Base-by-base conservation (phyloP, 208 protist species). In the Naegleria lovaniensis region DNA sequence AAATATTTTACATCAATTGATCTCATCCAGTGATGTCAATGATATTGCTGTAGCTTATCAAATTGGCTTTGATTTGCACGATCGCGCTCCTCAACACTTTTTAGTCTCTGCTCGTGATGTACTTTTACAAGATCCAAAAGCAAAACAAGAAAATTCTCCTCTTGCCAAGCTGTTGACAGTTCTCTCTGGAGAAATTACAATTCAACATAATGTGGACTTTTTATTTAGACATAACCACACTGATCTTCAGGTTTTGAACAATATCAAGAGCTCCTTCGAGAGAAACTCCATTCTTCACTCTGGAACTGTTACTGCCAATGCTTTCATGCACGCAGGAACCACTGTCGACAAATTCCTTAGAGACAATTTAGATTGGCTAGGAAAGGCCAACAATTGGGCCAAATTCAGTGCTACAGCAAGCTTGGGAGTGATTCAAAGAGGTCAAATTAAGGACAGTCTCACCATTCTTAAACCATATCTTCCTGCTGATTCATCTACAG, bases 241-340 rank as follows among this genome's bases (percentile, higher is more conserved):
- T 0, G 98, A 99, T 93, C 90, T 99, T 76, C 93, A 97, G 67
- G 94, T 99, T 55, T 93, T 99, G 40, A 98, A 98, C 58, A 96
- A 97, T 67, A 98, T 98, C 89, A 99, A 99, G 95, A 93, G 93
- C 58, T 92, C 90, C 90, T 94, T 97, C 39, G 96, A 97, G 76
- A 59, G 83, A 83, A 91, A 91, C 19, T 67, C 90, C 19, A 90
- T 89, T 33, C 38, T 75, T 1, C 97, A 99, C 94, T 97, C 95
- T 88, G 98, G 97, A 5, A 98, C 96, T 11, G 96, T 99, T 38
- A 97, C 99, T 75, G 94, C 97, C 33, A 97, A 99, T 94, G 96
- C 96, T 7, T 93, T 99, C 86, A 99, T 99, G 97, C 97, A 99
- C 92, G 94, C 95, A 90, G 99, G 99, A 59, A 99, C 99, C 29